A percentile compares a stretch with the other conserved stretches of the same genome.
phyloP scores from a whole-genome alignment of 2,329 filamentous ascomycete species.

The Akanthomyces uredinophilus region DNA sequence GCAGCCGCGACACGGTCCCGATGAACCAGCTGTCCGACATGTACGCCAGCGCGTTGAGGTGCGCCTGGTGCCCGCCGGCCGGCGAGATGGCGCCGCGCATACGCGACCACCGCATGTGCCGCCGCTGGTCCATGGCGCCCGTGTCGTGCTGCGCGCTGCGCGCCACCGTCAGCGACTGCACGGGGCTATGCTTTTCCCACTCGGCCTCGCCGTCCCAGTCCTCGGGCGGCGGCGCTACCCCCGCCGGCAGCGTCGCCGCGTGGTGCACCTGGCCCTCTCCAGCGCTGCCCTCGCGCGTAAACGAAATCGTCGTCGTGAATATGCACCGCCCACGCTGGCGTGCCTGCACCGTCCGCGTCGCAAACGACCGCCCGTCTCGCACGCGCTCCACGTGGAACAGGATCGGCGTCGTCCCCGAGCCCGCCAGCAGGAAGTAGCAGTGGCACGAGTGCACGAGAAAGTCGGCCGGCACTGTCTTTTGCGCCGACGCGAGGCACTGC shows the following conservation, averaged over 20 bases:
- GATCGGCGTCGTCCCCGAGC: constrained; percentile 77
- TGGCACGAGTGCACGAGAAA: constrained; percentile 95
- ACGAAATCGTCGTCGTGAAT: constrained; percentile 92
- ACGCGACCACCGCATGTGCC: constrained; percentile 68
- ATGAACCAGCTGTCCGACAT: constrained; percentile 93
- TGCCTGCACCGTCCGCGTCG: constrained; percentile 93
- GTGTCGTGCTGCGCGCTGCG: constrained; percentile 27
- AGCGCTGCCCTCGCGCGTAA: constrained; percentile 62
- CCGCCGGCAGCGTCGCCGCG: constrained; percentile 53
- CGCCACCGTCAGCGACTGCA: constrained; percentile 37
- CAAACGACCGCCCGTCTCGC: constrained; percentile 82
- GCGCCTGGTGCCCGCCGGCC: constrained; percentile 69
- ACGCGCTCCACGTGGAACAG: constrained; percentile 94
- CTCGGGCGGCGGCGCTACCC: constrained; percentile 33
- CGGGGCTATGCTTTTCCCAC: constrained; percentile 46
- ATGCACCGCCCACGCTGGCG: constrained; percentile 83
- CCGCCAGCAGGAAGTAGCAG: constrained; percentile 96
- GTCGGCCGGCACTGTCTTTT: constrained; percentile 73
- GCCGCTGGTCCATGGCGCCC: constrained; percentile 56
- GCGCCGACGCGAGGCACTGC: constrained; percentile 81
- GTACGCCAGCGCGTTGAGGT: constrained; percentile 85
- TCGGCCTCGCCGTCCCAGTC: constrained; percentile 40
- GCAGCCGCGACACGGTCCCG: constrained; percentile 76
- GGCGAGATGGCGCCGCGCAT: constrained; percentile 69
- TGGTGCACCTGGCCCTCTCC: constrained; percentile 56